Conservation (phyloP, 148 eudicot species). For the Rhododendron molle region DNA sequence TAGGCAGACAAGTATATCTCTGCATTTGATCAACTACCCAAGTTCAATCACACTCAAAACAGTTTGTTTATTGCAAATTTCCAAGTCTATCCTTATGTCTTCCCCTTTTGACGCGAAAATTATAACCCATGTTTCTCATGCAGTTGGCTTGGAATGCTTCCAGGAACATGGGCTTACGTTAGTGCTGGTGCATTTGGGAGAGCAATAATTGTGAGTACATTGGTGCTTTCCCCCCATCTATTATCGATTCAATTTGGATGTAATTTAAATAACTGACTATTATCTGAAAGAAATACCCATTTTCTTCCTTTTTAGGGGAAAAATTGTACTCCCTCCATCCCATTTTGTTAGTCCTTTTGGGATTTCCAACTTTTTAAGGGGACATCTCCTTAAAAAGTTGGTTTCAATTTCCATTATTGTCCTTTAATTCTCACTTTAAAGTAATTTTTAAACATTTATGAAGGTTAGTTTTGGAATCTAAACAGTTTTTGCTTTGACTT, state of each 20-base stretch:
- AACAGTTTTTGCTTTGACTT: too few relatives aligned
- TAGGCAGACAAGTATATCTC: neutral
- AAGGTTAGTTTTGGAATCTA: too few relatives aligned
- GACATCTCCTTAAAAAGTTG: neutral
- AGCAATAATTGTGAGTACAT: conserved; percentile 78
- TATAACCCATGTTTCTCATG: conserved; percentile 17
- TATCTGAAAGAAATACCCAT: neutral
- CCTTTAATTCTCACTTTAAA: neutral
- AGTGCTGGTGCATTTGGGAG: conserved; percentile 99
- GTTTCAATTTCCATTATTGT: neutral
- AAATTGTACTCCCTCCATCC: neutral
- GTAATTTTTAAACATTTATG: too few relatives aligned
- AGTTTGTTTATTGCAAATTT: neutral
- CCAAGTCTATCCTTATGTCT: neutral
- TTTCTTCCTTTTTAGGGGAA: neutral
- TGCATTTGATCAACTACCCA: neutral
- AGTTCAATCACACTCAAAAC: neutral
- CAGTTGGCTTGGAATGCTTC: conserved; percentile 99
- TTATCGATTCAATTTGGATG: neutral
- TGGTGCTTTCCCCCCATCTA: neutral
- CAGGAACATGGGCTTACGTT: conserved; percentile 96
- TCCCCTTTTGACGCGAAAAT: neutral
- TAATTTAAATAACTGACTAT: neutral
- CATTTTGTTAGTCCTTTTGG: neutral
- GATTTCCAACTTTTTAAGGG: neutral